Evolutionary conservation across 805 yeast species (phyloP), one percentile per base, ranked within the genome.

Genomic region (Priceomyces melissophilus): DNA sequence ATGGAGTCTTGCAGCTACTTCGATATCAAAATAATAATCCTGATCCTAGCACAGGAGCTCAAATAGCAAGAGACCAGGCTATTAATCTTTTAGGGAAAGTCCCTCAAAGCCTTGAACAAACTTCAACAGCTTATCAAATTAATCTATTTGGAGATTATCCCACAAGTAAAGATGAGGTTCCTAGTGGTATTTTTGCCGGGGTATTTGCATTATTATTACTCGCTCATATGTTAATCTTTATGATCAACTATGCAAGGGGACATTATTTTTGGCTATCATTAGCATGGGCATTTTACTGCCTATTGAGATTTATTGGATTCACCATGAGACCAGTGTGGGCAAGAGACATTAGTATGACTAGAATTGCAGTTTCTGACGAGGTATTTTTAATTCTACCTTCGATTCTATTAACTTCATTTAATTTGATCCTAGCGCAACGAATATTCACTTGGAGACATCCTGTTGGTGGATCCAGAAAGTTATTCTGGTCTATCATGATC

Each of bases 391-490:
- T 79, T 47, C 63, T 81, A 8, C 80, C 88, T 3, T 71, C 79
- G 12, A 75, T 81, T n/a, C 54, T 79, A 20, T 55, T 84, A 33
- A 77, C 79, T 26, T 72, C 83, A 3, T 69, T 79, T 52, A 81
- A 81, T 54, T 67, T 82, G 58, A 74, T 82, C 15, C 61, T 84
- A 39, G 87, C 85, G 3, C 89, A 83, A 57, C 75, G 91, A 56
- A 65, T 84, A 15, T 82, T 82, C 60, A 81, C 87, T 4, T 82
- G 88, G 86, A 69, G 82, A 57, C 90, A 84, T 55, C 90, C 91
- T 6, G 80, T 77, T 38, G 73, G 80, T 9, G 90, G 89, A 30
- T 70, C 78, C 14, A 58, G 73, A 32, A 64, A 58, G 41, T 43
- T 65, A 28, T 78, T 84, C 51, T 76, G 81, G 76, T 44, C 45